Percentiles rank a stretch among this genome's conserved stretches.
These are phyloP conservation scores for Cucurbita argyrosperma DNA, from an alignment of 306 rosid species.

Conservation along the genomic window DNA sequence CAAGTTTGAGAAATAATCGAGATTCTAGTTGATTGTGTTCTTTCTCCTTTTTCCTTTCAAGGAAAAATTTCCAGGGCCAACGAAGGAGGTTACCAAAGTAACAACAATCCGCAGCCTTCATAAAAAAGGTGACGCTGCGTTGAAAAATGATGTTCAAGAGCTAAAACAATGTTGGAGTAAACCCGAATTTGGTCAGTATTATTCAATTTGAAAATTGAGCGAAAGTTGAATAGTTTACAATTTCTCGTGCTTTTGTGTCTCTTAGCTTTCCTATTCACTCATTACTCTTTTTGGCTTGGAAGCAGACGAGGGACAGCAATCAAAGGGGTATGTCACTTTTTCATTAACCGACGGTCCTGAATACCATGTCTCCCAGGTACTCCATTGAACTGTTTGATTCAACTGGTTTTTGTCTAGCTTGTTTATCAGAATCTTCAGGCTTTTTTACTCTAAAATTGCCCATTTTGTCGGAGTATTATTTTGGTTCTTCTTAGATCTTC, in stretches of 20 bases:
- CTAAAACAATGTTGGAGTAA: slow-evolving; percentile 76
- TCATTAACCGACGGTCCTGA: slow-evolving; percentile 91
- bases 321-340: slow-evolving; percentile 71
- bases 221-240: neutral
- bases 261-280: neutral
- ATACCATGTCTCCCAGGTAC: slow-evolving; percentile 95
- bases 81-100: slow-evolving; percentile 31
- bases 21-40: neutral
- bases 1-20: neutral
- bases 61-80: slow-evolving; percentile 70
- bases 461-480: neutral
- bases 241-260: neutral
- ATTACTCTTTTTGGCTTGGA: slow-evolving; percentile 10
- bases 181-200: slow-evolving; percentile 45
- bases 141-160: slow-evolving; percentile 45
- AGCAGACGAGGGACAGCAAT: slow-evolving; percentile 59
- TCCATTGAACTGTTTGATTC: neutral
- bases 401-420: slow-evolving; percentile 6
- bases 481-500: neutral
- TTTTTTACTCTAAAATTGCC: neutral
- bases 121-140: slow-evolving; percentile 40
- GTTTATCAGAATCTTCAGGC: neutral
- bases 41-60: slow-evolving; percentile 12
- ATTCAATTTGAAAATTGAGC: neutral
- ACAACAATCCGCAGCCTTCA: slow-evolving; percentile 17